phyloP scores from a whole-genome alignment of 768 basidiomycete species.

The Nidularia pulvinata region DNA sequence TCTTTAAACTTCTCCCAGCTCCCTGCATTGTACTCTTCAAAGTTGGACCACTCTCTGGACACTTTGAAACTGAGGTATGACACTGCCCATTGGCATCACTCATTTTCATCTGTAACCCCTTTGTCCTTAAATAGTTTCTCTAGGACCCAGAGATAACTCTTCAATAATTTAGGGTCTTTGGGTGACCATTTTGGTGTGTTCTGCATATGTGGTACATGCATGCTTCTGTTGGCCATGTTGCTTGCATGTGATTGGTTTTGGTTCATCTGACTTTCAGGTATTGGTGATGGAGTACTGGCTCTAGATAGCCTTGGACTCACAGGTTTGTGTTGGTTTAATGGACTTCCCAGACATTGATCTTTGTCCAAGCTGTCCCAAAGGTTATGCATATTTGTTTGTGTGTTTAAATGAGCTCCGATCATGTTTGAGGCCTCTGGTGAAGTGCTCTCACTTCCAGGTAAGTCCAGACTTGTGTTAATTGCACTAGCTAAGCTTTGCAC shows the following conservation, averaged over 20 bases:
- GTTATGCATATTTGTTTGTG: background rate
- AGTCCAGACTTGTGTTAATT: background rate
- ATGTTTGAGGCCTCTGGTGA: background rate
- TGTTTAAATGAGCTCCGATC: background rate
- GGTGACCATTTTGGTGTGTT: background rate
- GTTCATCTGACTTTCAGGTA: too few species aligned
- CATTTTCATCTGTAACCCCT: background rate
- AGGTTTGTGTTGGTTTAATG: too few species aligned
- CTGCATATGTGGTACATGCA: background rate
- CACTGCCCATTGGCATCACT: background rate
- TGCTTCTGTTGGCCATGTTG: background rate
- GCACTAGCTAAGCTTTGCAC: too few species aligned
- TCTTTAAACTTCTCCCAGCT: background rate
- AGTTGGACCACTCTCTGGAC: background rate
- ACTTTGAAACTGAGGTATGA: background rate
- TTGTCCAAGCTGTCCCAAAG: background rate
- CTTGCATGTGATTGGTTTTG: background rate
- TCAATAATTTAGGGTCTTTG: background rate
- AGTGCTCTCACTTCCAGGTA: background rate
- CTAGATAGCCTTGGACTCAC: too few species aligned
- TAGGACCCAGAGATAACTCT: background rate
- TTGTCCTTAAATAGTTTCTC: background rate
- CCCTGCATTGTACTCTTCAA: background rate
- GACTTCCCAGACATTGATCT: background rate
- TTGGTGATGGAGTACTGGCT: too few species aligned